phyloP scores from a whole-genome alignment of 306 rosid genomes.

The Gastrolobium bilobum region DNA sequence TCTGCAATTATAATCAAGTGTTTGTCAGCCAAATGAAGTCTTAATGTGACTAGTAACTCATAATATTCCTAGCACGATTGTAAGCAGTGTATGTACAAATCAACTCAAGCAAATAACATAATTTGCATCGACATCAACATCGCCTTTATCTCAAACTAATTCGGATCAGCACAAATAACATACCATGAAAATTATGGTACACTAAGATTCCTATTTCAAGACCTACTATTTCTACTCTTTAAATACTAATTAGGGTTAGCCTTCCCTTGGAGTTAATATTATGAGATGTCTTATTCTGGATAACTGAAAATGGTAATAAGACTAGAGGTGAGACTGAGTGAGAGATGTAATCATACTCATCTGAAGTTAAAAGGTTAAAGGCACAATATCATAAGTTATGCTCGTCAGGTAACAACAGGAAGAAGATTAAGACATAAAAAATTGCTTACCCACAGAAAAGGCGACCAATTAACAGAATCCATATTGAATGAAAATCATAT shows the following conservation, averaged over 20 bases:
- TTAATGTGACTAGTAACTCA: constrained; percentile 11
- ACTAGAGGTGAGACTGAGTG: neutral
- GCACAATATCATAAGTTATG: constrained; percentile 29
- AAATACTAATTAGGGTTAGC: constrained; percentile 1
- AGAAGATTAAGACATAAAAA: constrained; percentile 45
- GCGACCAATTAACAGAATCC: constrained; percentile 96
- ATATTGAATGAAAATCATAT: constrained; percentile 79
- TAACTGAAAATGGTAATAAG: neutral
- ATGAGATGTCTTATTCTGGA: constrained; percentile 9
- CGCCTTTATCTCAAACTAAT: too few relatives aligned
- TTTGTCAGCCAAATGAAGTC: constrained; percentile 41
- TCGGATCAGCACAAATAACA: neutral
- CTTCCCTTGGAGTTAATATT: constrained; percentile 26
- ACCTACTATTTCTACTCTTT: constrained; percentile 8
- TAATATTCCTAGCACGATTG: constrained; percentile 29
- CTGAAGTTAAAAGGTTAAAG: constrained; percentile 23
- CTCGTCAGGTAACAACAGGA: constrained; percentile 39
- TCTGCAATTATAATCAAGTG: constrained; percentile 59
- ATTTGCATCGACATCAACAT: neutral
- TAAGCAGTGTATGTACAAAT: constrained; percentile 3
- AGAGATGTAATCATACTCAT: constrained; percentile 5
- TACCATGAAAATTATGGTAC: constrained; percentile 33
- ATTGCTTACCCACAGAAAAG: constrained; percentile 91
- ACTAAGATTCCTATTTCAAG: neutral
- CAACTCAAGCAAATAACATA: constrained; percentile 8